Conservation (phyloP, 1,139 yeast species). For the Candida tunisiensis region DNA sequence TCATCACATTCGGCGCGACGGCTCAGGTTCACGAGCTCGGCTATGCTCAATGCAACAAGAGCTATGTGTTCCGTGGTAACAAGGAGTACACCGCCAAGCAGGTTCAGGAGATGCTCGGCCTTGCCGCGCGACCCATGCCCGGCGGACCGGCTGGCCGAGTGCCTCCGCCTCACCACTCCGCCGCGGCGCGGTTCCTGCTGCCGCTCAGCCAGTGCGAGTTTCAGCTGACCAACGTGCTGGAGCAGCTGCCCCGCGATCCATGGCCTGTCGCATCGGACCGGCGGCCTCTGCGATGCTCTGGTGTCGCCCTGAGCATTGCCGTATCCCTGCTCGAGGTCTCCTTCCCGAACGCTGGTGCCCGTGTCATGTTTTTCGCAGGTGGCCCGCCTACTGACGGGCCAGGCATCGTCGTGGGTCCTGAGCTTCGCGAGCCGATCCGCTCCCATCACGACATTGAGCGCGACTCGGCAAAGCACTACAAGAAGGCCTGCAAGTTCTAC, state of each 20-base stretch:
- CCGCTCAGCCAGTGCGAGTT: constrained; percentile 81
- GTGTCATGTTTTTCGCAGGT: constrained; percentile 79
- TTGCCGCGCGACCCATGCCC: constrained; percentile 22
- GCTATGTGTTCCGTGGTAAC: constrained; percentile 85
- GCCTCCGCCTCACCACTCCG: constrained; percentile 11
- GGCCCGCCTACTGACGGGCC: constrained; percentile 96
- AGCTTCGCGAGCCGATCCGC: constrained; percentile 88
- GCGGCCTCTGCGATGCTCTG: constrained; percentile 86
- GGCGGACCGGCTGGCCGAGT: constrained; percentile 17
- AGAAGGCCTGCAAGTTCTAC: constrained; percentile 78
- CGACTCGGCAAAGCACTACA: constrained; percentile 81
- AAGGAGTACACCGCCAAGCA: constrained; percentile 71
- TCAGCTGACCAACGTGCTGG: constrained; percentile 68
- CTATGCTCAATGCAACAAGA: constrained; percentile 57
- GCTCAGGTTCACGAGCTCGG: constrained; percentile 90
- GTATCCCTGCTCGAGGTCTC: constrained; percentile 67
- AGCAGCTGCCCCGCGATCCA: constrained; percentile 66
- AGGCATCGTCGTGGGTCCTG: constrained; percentile 84
- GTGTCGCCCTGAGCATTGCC: constrained; percentile 82
- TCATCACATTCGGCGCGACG: constrained; percentile 88
- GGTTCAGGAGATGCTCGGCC: constrained; percentile 57
- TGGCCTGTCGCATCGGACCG: constrained; percentile 86
- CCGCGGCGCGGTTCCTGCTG: constrained; percentile 62
- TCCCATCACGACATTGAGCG: constrained; percentile 92
- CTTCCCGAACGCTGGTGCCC: constrained; percentile 81